Conservation (phyloP, 257 asterid species). For the Rehmannia glutinosa region DNA sequence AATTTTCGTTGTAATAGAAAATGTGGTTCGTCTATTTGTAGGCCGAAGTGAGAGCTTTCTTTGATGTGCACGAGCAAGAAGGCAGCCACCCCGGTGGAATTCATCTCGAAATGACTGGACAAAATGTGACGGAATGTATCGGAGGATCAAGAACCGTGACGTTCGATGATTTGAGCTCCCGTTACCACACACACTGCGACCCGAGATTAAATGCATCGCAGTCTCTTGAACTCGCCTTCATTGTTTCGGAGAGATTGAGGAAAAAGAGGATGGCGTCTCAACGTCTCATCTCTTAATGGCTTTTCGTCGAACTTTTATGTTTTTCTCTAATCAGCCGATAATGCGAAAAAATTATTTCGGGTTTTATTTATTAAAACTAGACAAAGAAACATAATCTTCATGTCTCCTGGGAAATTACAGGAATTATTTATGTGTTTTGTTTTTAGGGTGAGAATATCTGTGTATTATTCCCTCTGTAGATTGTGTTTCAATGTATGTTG, state of each 20-base stretch:
- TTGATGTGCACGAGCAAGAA: conserved; percentile 91
- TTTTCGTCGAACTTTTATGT: background rate
- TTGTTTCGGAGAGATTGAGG: conserved; percentile 64
- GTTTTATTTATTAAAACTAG: too few species aligned
- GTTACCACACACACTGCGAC: conserved; percentile 84
- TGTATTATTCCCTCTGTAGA: too few species aligned
- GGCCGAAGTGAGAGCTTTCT: conserved; percentile 86
- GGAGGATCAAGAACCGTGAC: conserved; percentile 86
- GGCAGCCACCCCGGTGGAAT: conserved; percentile 88
- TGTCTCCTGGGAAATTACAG: too few species aligned
- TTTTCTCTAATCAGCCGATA: conserved; percentile 27
- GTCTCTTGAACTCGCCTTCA: conserved; percentile 77
- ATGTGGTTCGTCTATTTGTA: conserved; percentile 22
- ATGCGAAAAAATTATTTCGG: background rate
- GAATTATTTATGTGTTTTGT: too few species aligned
- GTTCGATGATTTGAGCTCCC: conserved; percentile 68
- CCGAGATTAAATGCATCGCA: conserved; percentile 82
- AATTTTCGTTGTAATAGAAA: too few species aligned
- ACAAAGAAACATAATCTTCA: too few species aligned
- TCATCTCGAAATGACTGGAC: conserved; percentile 87
- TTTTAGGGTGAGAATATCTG: too few species aligned
- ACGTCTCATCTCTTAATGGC: conserved; percentile 27
- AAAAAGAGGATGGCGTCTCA: conserved; percentile 57
- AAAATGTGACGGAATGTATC: conserved; percentile 79
- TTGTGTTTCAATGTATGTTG: too few species aligned